Evolutionary conservation across 2,329 filamentous ascomycete genomes (phyloP).

Genomic region (Podosphaera xanthii): DNA sequence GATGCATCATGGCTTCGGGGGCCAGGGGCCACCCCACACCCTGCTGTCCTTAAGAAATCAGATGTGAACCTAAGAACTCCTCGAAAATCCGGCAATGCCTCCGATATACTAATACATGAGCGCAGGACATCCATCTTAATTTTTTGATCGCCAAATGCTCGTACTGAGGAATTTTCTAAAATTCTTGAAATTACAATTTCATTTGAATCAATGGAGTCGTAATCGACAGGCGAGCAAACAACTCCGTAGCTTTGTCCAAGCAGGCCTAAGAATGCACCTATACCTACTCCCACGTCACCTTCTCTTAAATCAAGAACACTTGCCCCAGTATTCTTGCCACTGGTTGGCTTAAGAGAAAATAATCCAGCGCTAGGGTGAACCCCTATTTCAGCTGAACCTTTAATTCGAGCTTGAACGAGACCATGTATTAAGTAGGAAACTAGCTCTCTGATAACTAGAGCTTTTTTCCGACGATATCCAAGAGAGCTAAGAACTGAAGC

Average conservation of each 20-base stretch:
- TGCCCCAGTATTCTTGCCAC: slow-evolving; percentile 26
- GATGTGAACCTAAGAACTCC: slow-evolving; percentile 78
- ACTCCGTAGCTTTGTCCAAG: slow-evolving; percentile 42
- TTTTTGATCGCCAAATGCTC: slow-evolving; percentile 53
- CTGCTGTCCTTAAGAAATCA: slow-evolving; percentile 60
- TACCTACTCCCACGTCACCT: slow-evolving; percentile 39
- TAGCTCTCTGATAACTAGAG: slow-evolving; percentile 69
- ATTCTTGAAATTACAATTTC: slow-evolving; percentile 33
- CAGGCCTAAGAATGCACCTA: slow-evolving; percentile 38
- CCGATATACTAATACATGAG: slow-evolving; percentile 80
- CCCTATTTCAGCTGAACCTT: slow-evolving; percentile 85
- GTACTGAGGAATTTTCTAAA: slow-evolving; percentile 29
- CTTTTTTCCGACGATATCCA: slow-evolving; percentile 71
- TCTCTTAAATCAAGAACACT: slow-evolving; percentile 38
- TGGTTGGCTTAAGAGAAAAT: slow-evolving; percentile 40
- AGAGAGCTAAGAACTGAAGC: slow-evolving; percentile 63
- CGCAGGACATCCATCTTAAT: slow-evolving; percentile 73
- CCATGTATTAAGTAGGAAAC: slow-evolving; percentile 64
- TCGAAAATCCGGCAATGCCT: slow-evolving; percentile 76
- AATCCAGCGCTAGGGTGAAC: slow-evolving; percentile 84
- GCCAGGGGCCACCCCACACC: slow-evolving; percentile 55
- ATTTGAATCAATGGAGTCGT: slow-evolving; percentile 22
- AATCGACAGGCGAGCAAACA: slow-evolving; percentile 17
- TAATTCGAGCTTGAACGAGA: slow-evolving; percentile 71
- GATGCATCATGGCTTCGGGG: slow-evolving; percentile 44